Conservation (phyloP, 2,329 filamentous ascomycete genomes). For the Hymenoscyphus fructigenus region DNA sequence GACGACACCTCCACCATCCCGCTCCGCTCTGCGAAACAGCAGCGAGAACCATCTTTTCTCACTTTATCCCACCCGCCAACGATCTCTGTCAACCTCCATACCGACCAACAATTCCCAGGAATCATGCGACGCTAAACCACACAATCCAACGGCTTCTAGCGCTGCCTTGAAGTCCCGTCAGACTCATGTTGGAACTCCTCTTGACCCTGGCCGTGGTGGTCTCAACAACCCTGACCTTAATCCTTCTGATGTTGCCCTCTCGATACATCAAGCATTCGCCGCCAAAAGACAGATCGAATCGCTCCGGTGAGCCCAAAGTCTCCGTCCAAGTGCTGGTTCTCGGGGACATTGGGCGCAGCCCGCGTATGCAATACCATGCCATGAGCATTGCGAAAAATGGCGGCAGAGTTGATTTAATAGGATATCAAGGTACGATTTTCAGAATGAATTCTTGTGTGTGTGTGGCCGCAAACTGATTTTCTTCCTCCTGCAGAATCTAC, state of each 20-base stretch:
- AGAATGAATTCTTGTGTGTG: constrained; percentile 9
- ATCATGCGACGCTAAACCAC: not conserved
- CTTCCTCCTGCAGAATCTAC: constrained; percentile 62
- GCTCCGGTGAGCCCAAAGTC: constrained; percentile 39
- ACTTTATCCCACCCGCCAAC: not conserved
- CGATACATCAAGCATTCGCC: constrained; percentile 41
- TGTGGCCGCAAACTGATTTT: constrained; percentile 15
- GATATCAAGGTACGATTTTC: constrained; percentile 69
- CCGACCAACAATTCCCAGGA: not conserved
- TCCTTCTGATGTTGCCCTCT: constrained; percentile 39
- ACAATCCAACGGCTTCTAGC: not conserved
- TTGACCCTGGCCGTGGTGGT: constrained; percentile 33
- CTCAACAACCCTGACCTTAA: constrained; percentile 35
- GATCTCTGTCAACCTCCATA: not conserved
- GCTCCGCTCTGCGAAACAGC: not conserved
- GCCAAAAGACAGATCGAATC: constrained; percentile 27
- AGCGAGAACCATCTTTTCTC: not conserved
- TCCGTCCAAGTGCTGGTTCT: constrained; percentile 84
- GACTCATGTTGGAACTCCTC: constrained; percentile 4
- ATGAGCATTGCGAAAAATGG: constrained; percentile 85
- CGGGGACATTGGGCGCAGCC: constrained; percentile 92
- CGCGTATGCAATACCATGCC: constrained; percentile 98
- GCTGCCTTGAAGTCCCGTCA: not conserved
- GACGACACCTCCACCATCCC: not conserved
- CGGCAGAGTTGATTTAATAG: constrained; percentile 78